phyloP scores from a whole-genome alignment of 1,284 basidiomycete genomes.

The Trichosporon sp. region DNA sequence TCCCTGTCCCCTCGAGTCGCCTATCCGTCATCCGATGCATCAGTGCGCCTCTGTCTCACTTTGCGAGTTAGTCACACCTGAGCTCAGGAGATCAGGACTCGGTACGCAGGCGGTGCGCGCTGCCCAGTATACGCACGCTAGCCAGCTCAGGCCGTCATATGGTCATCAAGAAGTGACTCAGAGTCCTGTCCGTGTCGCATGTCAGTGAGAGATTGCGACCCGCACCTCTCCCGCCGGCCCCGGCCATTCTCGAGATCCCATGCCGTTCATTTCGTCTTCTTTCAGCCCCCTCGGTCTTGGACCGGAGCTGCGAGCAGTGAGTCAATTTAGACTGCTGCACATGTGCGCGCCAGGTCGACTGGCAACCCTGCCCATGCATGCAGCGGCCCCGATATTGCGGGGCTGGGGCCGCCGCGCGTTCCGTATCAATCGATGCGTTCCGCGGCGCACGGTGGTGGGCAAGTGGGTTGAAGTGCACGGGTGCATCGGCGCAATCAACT shows the following conservation, averaged over 20 bases:
- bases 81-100: neutral
- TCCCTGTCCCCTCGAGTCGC: neutral
- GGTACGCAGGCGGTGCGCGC: too few species aligned
- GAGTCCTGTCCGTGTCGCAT: neutral
- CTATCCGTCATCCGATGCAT: neutral
- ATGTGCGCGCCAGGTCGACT: neutral
- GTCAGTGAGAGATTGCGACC: neutral
- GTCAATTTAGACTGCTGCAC: neutral
- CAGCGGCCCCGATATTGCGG: neutral
- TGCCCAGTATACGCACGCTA: too few species aligned
- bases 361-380: neutral
- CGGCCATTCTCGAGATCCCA: neutral
- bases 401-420: neutral
- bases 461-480: neutral
- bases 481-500: neutral
- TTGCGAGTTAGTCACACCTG: neutral
- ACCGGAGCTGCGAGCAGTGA: neutral
- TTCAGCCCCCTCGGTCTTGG: neutral
- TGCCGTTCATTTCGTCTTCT: neutral
- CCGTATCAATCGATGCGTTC: too few species aligned
- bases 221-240: neutral
- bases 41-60: neutral
- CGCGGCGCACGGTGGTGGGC: neutral
- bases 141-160: neutral
- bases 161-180: neutral